A percentile compares a stretch with the other conserved stretches of the same genome.
Conservation (phyloP, 2,329 filamentous ascomycete genomes). For the Sporothrix pallida region DNA sequence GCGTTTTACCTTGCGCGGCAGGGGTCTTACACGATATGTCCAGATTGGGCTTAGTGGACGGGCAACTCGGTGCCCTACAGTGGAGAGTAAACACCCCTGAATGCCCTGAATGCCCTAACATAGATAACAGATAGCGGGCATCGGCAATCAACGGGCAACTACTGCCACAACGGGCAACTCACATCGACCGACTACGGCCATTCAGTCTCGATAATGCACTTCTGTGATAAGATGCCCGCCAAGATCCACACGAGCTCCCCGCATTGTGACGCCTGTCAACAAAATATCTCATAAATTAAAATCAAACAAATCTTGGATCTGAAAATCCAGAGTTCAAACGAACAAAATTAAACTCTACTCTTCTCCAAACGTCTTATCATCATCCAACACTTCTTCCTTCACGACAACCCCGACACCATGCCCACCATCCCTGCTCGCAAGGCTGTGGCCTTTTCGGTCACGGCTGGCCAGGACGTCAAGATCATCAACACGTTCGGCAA, state of each 20-base stretch:
- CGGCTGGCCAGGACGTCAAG: constrained; percentile 49
- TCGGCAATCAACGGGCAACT: neutral
- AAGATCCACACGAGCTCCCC: neutral
- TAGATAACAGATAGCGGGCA: neutral
- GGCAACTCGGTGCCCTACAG: neutral
- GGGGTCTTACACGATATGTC: neutral
- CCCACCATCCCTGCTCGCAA: constrained; percentile 50
- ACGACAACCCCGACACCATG: constrained; percentile 27
- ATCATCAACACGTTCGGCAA: constrained; percentile 55
- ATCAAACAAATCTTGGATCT: too few relatives aligned
- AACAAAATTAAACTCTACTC: neutral
- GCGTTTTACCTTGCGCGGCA: neutral
- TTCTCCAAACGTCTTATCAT: neutral
- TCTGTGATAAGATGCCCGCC: neutral
- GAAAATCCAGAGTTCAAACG: neutral
- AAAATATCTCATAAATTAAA: neutral
- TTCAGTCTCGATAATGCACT: neutral
- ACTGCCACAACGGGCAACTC: neutral
- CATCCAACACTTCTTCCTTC: too few relatives aligned
- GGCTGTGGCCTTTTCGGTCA: constrained; percentile 48
- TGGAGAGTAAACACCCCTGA: too few relatives aligned
- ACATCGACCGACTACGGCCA: neutral
- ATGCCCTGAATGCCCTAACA: too few relatives aligned
- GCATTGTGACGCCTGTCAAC: neutral
- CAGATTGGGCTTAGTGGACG: neutral